Evolutionary conservation across 2,329 filamentous ascomycete genomes (phyloP), one percentile per base, ranked within the genome.

Genomic region (Dendryphion nanum): DNA sequence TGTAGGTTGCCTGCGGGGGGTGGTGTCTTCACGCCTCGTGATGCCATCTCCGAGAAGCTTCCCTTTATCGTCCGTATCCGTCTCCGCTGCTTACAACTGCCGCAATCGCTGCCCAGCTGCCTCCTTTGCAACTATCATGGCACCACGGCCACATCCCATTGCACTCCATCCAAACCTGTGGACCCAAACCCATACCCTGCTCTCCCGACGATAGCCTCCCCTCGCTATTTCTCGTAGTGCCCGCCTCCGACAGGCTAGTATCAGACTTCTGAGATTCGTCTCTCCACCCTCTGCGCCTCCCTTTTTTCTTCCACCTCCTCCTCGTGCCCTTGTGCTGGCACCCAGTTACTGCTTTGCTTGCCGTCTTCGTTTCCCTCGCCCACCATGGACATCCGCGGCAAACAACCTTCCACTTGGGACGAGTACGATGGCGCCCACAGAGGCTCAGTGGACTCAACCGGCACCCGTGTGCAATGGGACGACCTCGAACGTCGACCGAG

Each of bases 381-480:
- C 36, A 36, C 42, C 40, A 67, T 67, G 65, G 63, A 65, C 40
- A 61, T 63, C 43, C 53, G 51, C 43, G 59, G 59, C 37, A 66
- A 65, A 47, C 64, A 64, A 51, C 71, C 71, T n/a, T 54, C 69
- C 19, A 68, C 59, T 20, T 74, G 71, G 71, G 59, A 64, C 40
- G 65, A 67, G 36, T 73, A 73, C 50, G 70, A 73, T 36, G 65
- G 65, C 40, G 64, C 56, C 31, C 63, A 67, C 37, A 50, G 64
- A 35, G 64, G 61, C 23, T 74, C 72, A 1, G 52, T 68, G 15
- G 68, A 59, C 35, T 72, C 70, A 1, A 51, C 46, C 2, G 48
- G 44, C 21, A 67, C 61, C 50, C 61, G 52, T 42, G 53, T 69
- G 37, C 64, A 66, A 16, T 69, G 64, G 63, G 61, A 61, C 47